These are phyloP conservation scores for Rhodofomes roseus DNA, from an alignment of 1,284 basidiomycete species.

Conservation along the genomic window DNA sequence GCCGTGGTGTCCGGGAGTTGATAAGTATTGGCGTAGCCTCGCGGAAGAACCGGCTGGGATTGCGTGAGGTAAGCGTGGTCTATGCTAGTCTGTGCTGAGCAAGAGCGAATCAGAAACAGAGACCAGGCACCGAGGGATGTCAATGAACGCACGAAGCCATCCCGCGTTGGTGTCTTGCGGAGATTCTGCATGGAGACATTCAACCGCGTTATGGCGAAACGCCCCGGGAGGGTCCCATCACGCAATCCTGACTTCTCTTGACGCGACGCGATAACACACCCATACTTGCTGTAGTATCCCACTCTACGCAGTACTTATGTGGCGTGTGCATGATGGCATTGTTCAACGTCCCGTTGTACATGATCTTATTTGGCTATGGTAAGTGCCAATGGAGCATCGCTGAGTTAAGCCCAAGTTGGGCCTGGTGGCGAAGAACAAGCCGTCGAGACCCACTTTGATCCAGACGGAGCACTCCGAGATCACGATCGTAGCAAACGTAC, in stretches of 20 bases:
- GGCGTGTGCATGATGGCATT: too few species aligned
- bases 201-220: neutral
- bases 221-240: neutral
- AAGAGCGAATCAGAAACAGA: neutral
- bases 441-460: too few species aligned
- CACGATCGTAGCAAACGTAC: neutral
- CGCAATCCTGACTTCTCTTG: neutral
- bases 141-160: neutral
- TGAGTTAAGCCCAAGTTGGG: too few species aligned
- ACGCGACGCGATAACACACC: neutral
- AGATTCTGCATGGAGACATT: neutral
- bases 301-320: too few species aligned
- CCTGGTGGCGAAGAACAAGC: too few species aligned
- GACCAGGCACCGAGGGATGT: neutral
- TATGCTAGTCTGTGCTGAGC: neutral
- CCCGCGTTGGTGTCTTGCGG: neutral
- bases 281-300: too few species aligned
- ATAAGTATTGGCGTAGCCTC: neutral
- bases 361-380: too few species aligned
- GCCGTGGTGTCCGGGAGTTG: neutral
- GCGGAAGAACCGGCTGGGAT: neutral
- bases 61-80: neutral
- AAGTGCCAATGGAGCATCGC: too few species aligned
- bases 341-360: neutral
- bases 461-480: too few species aligned